Percentiles rank a stretch among this genome's conserved stretches.
Conservation (phyloP, 2,329 filamentous ascomycete species). For the Eurotiales sp. region DNA sequence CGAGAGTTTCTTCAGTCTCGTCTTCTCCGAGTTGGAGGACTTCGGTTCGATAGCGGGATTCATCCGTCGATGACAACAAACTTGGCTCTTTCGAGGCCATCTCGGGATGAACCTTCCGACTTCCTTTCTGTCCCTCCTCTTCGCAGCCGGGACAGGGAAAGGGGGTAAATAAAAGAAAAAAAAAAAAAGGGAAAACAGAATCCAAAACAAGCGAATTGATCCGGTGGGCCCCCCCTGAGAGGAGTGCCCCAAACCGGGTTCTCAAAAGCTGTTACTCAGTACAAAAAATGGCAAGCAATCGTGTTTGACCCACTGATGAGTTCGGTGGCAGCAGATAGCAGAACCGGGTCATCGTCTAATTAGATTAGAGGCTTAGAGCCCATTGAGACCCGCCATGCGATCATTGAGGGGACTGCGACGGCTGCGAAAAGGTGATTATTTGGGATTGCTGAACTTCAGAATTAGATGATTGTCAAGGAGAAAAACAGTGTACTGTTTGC, state of each 20-base stretch:
- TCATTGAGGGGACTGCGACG: no score
- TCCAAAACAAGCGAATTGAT: neutral
- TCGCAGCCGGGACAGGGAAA: neutral
- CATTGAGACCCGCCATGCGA: neutral
- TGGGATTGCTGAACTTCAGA: no score
- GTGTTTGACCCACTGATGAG: constrained; percentile 7
- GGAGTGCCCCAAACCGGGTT: constrained; percentile 6
- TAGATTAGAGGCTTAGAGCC: no score
- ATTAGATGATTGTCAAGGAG: no score
- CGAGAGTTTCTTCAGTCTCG: constrained; percentile 35
- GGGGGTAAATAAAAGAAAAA: neutral
- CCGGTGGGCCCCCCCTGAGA: neutral
- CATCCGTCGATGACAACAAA: constrained; percentile 25
- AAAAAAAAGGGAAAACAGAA: neutral
- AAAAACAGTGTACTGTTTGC: no score
- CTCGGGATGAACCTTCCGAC: constrained; percentile 1
- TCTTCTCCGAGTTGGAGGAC: constrained; percentile 33
- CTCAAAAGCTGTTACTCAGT: neutral
- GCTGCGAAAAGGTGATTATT: no score
- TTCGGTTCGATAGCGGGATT: constrained; percentile 34
- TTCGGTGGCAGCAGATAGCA: constrained; percentile 7
- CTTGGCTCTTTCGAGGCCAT: constrained; percentile 6
- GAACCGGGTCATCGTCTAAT: no score
- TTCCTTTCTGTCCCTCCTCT: neutral
- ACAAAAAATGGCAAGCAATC: constrained; percentile 3